Conservation (phyloP, 441 rosid genomes). For the Metrosideros polymorpha region DNA sequence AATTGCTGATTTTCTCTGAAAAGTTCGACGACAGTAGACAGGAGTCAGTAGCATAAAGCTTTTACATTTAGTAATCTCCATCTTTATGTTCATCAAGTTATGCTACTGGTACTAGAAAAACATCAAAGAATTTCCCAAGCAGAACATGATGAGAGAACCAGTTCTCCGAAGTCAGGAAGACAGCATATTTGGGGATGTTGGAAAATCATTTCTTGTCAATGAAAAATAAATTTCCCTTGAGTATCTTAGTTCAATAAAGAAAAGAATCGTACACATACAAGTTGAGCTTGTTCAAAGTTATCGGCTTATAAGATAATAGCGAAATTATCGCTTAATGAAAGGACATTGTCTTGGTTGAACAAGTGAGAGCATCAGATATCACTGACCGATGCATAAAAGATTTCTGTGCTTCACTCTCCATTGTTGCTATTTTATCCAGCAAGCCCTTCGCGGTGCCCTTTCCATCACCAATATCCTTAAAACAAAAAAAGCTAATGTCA, state of each 20-base stretch:
- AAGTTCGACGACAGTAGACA: neutral
- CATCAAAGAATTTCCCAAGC: neutral
- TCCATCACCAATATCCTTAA: slow-evolving; percentile 71
- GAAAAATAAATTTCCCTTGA: neutral
- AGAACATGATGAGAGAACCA: neutral
- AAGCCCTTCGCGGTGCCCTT: slow-evolving; percentile 73
- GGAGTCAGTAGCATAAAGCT: neutral
- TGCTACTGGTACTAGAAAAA: neutral
- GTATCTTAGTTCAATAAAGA: neutral
- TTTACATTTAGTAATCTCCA: neutral
- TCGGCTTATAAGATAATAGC: neutral
- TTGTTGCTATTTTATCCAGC: slow-evolving; percentile 63
- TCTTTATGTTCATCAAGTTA: neutral
- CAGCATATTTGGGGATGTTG: neutral
- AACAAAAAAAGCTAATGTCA: slow-evolving; percentile 8
- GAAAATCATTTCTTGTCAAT: neutral
- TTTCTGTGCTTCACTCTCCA: slow-evolving; percentile 97
- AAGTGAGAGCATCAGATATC: slow-evolving; percentile 2
- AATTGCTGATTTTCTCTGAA: neutral
- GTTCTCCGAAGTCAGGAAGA: neutral
- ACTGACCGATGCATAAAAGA: slow-evolving; percentile 98
- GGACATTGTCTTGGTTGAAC: neutral
- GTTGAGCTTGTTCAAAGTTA: neutral
- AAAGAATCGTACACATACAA: neutral
- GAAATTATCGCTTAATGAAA: neutral